Evolutionary conservation across 2,329 filamentous ascomycete species (phyloP).

Genomic region (Diplodia intermedia): DNA sequence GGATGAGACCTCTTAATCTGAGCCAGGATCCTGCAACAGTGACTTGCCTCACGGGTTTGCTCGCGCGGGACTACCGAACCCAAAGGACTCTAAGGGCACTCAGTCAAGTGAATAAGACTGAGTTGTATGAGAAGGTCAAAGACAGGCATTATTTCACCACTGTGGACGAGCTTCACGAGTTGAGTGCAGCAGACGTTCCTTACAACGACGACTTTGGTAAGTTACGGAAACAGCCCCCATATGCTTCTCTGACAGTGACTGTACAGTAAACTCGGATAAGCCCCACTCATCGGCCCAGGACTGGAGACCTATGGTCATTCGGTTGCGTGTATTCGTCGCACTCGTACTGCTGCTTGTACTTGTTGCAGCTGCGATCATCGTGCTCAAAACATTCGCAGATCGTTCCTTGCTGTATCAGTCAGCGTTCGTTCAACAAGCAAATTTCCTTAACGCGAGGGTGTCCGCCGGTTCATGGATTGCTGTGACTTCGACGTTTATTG

Average conservation of each 20-base stretch:
- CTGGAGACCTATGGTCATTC: not conserved
- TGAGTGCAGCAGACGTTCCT: not conserved
- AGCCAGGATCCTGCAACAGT: not conserved
- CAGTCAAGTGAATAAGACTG: not conserved
- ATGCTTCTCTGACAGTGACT: not conserved
- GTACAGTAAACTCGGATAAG: not conserved
- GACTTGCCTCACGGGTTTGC: not conserved
- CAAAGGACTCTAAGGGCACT: not conserved
- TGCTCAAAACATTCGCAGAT: not conserved
- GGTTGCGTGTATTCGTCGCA: not conserved
- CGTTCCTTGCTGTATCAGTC: not conserved
- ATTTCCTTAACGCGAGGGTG: not conserved
- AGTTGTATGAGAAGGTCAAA: not conserved
- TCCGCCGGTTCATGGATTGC: not conserved
- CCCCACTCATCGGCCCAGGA: not conserved
- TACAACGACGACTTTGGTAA: not conserved
- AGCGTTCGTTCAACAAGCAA: conserved; percentile 30
- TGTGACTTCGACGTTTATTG: not conserved
- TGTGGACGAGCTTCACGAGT: not conserved
- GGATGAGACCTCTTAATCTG: not conserved
- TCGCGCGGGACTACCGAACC: not conserved
- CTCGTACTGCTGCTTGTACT: not conserved
- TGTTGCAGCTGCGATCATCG: not conserved
- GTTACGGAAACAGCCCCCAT: not conserved
- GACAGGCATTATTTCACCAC: not conserved